These are phyloP conservation scores for Beauveria pseudobassiana DNA, from an alignment of 2,329 filamentous ascomycete genomes.

Conservation along the genomic window DNA sequence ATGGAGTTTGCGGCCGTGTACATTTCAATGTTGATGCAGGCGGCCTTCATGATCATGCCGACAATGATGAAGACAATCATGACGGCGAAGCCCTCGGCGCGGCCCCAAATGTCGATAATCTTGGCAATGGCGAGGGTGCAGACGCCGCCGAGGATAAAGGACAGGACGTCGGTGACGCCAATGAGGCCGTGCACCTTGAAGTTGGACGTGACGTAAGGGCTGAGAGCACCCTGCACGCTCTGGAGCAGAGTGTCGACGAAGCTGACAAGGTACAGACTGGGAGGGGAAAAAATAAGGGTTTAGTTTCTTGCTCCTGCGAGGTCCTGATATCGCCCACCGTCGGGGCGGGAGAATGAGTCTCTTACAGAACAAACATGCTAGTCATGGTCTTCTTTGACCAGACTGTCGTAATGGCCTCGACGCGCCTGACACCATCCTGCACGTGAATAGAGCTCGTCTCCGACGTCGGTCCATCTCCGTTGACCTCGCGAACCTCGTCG, in stretches of 20 bases:
- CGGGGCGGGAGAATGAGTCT: neutral
- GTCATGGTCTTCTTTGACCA: conserved; percentile 30
- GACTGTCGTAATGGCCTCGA: conserved; percentile 31
- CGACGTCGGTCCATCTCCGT: conserved; percentile 3
- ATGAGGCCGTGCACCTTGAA: conserved; percentile 59
- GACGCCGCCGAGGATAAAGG: conserved; percentile 34
- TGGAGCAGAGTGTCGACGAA: conserved; percentile 30
- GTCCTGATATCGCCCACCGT: too few relatives aligned
- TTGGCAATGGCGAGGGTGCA: conserved; percentile 37
- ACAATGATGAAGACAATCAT: conserved; percentile 39
- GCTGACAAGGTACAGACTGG: conserved; percentile 31
- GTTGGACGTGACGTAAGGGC: conserved; percentile 58
- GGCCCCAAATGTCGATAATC: conserved; percentile 42
- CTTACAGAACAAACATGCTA: conserved; percentile 31
- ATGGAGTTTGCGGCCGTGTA: conserved; percentile 57
- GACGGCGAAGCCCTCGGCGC: conserved; percentile 36
- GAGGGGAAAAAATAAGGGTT: neutral
- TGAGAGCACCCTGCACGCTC: conserved; percentile 39
- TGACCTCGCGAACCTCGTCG: conserved; percentile 10
- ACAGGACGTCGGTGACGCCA: conserved; percentile 57
- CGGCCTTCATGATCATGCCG: conserved; percentile 56
- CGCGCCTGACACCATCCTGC: conserved; percentile 29
- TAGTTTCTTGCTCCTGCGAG: neutral
- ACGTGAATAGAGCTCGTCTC: conserved; percentile 18
- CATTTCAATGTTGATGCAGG: conserved; percentile 47